A percentile compares a stretch with the other conserved stretches of the same genome.
Conservation (phyloP, 148 eudicot species). For the Cornus kousa region DNA sequence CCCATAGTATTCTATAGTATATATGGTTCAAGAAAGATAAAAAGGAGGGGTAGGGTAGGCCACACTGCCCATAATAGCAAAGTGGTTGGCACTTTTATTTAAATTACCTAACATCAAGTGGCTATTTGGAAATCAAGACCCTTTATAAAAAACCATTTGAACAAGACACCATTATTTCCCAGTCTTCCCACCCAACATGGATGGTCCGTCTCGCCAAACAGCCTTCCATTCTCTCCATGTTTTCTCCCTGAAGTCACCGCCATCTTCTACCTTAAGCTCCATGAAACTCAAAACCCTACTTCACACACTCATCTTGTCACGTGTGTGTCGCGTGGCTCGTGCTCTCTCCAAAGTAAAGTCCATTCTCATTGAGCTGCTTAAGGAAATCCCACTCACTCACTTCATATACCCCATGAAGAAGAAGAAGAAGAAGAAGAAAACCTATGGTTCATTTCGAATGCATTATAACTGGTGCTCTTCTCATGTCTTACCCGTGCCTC, state of each 20-base stretch:
- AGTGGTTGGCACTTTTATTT: conserved; percentile 10
- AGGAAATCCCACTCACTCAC: conserved; percentile 44
- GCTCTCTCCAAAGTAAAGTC: conserved; percentile 75
- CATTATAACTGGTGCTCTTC: conserved; percentile 91
- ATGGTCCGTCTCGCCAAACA: conserved; percentile 41
- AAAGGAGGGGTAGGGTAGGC: background rate
- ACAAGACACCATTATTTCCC: conserved; percentile 20
- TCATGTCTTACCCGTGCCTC: conserved; percentile 54
- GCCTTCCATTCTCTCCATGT: conserved; percentile 38
- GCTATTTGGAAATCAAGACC: conserved; percentile 38
- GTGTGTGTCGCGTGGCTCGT: conserved; percentile 50
- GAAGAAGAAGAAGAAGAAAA: conserved; percentile 55
- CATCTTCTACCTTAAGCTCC: conserved; percentile 14
- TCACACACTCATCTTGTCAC: conserved; percentile 68
- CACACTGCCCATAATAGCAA: background rate
- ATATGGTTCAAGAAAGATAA: conserved; percentile 5
- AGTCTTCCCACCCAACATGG: conserved; percentile 26
- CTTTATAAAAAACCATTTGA: conserved; percentile 47
- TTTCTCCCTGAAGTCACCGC: conserved; percentile 44
- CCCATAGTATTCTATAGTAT: no score
- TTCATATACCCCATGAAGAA: conserved; percentile 26
- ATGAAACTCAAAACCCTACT: conserved; percentile 61
- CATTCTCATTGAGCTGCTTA: conserved; percentile 43
- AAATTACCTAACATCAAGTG: conserved; percentile 13
- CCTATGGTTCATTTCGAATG: conserved; percentile 72